Percentiles rank a stretch among this genome's conserved stretches.
Evolutionary conservation across 306 rosid genomes (phyloP).

Genomic region (Cucurbita argyrosperma): DNA sequence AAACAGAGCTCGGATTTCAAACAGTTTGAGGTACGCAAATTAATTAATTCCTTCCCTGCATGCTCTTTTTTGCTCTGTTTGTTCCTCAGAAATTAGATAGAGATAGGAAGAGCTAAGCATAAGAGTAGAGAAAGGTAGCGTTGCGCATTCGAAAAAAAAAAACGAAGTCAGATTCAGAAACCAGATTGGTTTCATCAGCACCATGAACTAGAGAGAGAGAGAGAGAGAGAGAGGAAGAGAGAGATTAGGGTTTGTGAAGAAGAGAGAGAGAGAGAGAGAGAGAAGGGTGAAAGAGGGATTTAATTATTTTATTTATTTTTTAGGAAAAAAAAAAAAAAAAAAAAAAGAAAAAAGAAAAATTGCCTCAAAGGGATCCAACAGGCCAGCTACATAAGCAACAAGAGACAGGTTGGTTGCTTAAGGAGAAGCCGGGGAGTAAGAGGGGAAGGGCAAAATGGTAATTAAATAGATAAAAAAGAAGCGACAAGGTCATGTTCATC

Average conservation of each 20-base stretch:
- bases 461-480: conserved; percentile 12
- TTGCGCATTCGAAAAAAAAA: not conserved
- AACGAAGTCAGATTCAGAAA: not conserved
- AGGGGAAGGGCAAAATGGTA: not conserved
- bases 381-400: conserved; percentile 28
- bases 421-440: conserved; percentile 24
- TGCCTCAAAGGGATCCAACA: conserved; percentile 22
- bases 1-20: not conserved
- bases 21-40: not conserved
- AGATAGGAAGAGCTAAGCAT: not conserved
- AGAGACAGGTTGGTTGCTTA: conserved; percentile 59
- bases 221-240: not conserved
- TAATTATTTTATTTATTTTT: not conserved
- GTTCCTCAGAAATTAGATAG: not conserved
- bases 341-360: not conserved
- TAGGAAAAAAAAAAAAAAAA: not conserved
- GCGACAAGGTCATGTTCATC: conserved; percentile 64
- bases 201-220: not conserved
- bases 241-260: conserved; percentile 3
- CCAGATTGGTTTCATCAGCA: not conserved
- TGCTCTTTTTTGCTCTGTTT: not conserved
- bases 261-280: not conserved
- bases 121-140: not conserved
- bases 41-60: not conserved
- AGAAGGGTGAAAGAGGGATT: not conserved